A percentile compares a stretch with the other conserved stretches of the same genome.
Conservation (phyloP, 2,329 filamentous ascomycete species). For the Calonectria fujianensis region DNA sequence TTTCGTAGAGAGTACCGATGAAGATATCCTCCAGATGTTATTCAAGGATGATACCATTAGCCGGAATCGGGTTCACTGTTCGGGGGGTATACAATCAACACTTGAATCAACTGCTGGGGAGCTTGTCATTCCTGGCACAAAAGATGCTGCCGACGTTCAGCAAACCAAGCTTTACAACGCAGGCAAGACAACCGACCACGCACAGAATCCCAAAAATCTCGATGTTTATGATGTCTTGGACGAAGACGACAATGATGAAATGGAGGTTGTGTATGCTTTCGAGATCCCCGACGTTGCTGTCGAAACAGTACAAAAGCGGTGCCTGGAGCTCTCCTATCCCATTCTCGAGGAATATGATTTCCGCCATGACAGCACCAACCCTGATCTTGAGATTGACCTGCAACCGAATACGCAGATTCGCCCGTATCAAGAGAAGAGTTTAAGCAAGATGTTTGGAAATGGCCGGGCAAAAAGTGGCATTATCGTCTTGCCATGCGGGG, state of each 20-base stretch:
- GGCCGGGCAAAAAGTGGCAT: conserved; percentile 95
- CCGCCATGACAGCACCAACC: conserved; percentile 86
- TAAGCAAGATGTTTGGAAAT: conserved; percentile 99
- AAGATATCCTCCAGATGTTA: conserved; percentile 84
- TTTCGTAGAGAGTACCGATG: conserved; percentile 89
- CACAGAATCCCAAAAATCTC: background rate
- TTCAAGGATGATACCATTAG: conserved; percentile 86
- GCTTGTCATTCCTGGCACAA: conserved; percentile 91
- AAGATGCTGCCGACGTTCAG: conserved; percentile 87
- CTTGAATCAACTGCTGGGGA: conserved; percentile 85
- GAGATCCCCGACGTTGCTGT: conserved; percentile 85
- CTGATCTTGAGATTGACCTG: conserved; percentile 90
- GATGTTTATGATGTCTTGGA: conserved; percentile 20
- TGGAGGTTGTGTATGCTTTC: conserved; percentile 87
- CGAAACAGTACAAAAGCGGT: conserved; percentile 87
- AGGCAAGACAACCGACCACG: background rate
- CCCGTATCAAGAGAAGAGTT: conserved; percentile 93
- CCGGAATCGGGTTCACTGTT: conserved; percentile 80
- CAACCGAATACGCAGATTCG: conserved; percentile 88
- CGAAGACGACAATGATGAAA: conserved; percentile 85
- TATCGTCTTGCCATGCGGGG: conserved; percentile 94
- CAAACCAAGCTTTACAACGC: conserved; percentile 69
- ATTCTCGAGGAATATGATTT: conserved; percentile 96
- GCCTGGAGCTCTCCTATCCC: conserved; percentile 85
- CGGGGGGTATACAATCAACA: conserved; percentile 80